Percentiles rank a stretch among this genome's conserved stretches.
Evolutionary conservation across 768 basidiomycete genomes (phyloP).

Genomic region (Kwoniella pini): DNA sequence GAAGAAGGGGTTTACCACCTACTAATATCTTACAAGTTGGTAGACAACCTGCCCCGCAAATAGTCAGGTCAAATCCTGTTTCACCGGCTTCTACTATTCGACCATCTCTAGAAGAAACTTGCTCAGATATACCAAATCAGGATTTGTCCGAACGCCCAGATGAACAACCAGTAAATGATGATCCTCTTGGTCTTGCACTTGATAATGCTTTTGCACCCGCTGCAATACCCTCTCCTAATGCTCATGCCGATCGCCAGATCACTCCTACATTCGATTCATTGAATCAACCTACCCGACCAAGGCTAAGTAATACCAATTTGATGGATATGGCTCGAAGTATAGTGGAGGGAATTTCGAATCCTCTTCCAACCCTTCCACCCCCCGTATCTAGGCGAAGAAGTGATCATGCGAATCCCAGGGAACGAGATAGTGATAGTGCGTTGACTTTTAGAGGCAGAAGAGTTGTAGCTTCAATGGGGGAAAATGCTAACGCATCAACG

Average conservation of each 20-base stretch:
- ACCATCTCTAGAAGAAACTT: background rate
- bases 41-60: constrained; percentile 18
- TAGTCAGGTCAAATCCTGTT: constrained; percentile 9
- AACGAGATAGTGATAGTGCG: constrained; percentile 6
- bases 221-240: too few relatives aligned
- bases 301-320: background rate
- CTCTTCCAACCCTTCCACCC: background rate
- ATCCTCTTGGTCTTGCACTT: background rate
- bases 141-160: background rate
- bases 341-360: background rate
- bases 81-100: constrained; percentile 9
- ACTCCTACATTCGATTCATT: background rate
- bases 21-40: constrained; percentile 5
- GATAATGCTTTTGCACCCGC: background rate
- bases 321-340: constrained; percentile 11
- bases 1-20: constrained; percentile 18
- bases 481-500: too few relatives aligned
- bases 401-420: background rate
- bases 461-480: constrained; percentile 17
- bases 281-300: constrained; percentile 6
- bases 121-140: background rate
- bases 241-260: background rate
- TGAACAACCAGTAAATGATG: background rate
- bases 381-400: background rate
- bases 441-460: constrained; percentile 20